phyloP scores from a whole-genome alignment of 1,284 basidiomycete species.

The Hymenochaete sp. region DNA sequence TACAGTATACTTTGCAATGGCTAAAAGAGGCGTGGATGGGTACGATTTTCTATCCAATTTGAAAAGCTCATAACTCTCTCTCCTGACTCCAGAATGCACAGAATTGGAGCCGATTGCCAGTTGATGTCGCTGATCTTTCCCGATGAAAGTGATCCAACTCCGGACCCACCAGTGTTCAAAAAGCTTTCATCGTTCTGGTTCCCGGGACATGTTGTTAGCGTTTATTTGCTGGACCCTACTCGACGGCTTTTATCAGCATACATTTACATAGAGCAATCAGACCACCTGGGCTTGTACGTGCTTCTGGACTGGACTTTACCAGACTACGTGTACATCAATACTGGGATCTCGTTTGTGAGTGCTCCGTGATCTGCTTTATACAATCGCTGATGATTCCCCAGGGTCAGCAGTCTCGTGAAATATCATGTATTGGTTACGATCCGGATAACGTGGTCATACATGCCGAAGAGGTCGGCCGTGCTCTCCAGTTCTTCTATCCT shows the following conservation, averaged over 20 bases:
- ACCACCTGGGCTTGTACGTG: conserved; percentile 52
- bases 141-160: conserved; percentile 15
- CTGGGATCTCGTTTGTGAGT: conserved; percentile 62
- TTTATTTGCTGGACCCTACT: conserved; percentile 62
- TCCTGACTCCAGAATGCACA: neutral
- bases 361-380: neutral
- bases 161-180: conserved; percentile 36
- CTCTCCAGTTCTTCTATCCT: conserved; percentile 51
- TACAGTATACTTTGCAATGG: conserved; percentile 68
- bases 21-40: conserved; percentile 44
- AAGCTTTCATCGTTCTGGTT: conserved; percentile 53
- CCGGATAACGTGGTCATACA: conserved; percentile 57
- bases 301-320: conserved; percentile 57
- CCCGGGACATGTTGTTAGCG: conserved; percentile 62
- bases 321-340: conserved; percentile 63
- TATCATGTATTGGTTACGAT: conserved; percentile 60
- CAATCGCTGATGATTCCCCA: conserved; percentile 4
- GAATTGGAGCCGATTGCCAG: conserved; percentile 16
- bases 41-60: neutral
- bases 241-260: conserved; percentile 56
- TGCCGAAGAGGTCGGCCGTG: conserved; percentile 50
- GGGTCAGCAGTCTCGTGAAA: conserved; percentile 28
- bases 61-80: neutral
- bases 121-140: conserved; percentile 16
- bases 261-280: conserved; percentile 43